Conservation (phyloP, 2,329 filamentous ascomycete species). For the Neonectria neomacrospora region DNA sequence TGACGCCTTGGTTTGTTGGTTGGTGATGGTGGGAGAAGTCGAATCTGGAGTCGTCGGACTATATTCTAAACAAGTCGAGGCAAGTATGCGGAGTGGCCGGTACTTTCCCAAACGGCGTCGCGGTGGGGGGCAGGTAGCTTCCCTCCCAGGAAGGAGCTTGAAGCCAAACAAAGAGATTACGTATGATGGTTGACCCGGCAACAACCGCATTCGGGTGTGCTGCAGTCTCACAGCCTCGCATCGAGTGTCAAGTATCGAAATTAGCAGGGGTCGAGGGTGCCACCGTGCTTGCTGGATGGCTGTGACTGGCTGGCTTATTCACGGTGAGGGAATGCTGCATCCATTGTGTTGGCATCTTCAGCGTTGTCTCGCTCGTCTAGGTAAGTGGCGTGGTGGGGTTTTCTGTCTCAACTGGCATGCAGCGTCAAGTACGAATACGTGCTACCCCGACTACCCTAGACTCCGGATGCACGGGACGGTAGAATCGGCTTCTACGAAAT, state of each 20-base stretch:
- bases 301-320: constrained; percentile 14
- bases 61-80: background rate
- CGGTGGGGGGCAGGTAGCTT: constrained; percentile 16
- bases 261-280: constrained; percentile 8
- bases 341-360: constrained; percentile 10
- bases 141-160: constrained; percentile 21
- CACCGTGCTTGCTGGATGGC: constrained; percentile 16
- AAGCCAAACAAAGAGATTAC: constrained; percentile 30
- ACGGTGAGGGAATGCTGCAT: background rate
- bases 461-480: background rate
- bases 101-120: constrained; percentile 1
- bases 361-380: background rate
- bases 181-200: constrained; percentile 23
- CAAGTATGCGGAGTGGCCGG: constrained; percentile 1
- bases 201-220: constrained; percentile 7
- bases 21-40: constrained; percentile 9
- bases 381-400: constrained; percentile 6
- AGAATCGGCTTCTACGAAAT: background rate
- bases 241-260: background rate
- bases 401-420: constrained; percentile 1
- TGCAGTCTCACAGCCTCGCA: constrained; percentile 17
- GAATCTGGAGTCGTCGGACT: constrained; percentile 1
- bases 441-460: constrained; percentile 4
- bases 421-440: background rate
- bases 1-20: constrained; percentile 1